Conservation (phyloP, 2,329 filamentous ascomycete species). For the Microsporum ferrugineum region DNA sequence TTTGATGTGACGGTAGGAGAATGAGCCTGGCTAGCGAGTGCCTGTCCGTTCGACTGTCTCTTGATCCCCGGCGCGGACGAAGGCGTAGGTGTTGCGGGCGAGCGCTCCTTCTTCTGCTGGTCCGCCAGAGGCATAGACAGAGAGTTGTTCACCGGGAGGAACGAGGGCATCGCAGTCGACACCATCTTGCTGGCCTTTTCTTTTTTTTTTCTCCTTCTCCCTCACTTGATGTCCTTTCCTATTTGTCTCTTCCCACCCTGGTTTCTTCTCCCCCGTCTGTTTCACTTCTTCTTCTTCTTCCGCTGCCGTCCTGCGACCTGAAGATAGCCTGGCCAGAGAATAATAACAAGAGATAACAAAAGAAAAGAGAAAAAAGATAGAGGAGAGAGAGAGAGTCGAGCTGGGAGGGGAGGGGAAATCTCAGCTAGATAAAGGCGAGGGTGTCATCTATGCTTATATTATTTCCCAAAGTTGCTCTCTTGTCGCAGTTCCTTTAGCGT, state of each 20-base stretch:
- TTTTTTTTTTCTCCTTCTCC: background rate
- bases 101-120: background rate
- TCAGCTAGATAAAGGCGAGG: background rate
- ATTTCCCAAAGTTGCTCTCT: background rate
- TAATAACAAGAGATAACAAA: background rate
- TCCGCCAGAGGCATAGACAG: background rate
- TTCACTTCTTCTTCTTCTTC: background rate
- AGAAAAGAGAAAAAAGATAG: background rate
- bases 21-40: background rate
- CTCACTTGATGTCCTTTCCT: background rate
- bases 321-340: background rate
- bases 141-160: conserved; percentile 48
- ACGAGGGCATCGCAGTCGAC: conserved; percentile 41
- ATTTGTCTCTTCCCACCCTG: background rate
- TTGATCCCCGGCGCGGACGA: background rate
- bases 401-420: background rate
- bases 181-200: background rate
- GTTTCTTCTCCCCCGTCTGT: background rate
- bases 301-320: background rate
- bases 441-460: background rate
- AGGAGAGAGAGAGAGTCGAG: background rate
- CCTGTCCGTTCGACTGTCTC: background rate
- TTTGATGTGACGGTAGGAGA: background rate
- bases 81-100: background rate
- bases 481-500: background rate